These are phyloP conservation scores for Colletotrichum sp. DNA, from an alignment of 2,329 filamentous ascomycete genomes.

Conservation along the genomic window DNA sequence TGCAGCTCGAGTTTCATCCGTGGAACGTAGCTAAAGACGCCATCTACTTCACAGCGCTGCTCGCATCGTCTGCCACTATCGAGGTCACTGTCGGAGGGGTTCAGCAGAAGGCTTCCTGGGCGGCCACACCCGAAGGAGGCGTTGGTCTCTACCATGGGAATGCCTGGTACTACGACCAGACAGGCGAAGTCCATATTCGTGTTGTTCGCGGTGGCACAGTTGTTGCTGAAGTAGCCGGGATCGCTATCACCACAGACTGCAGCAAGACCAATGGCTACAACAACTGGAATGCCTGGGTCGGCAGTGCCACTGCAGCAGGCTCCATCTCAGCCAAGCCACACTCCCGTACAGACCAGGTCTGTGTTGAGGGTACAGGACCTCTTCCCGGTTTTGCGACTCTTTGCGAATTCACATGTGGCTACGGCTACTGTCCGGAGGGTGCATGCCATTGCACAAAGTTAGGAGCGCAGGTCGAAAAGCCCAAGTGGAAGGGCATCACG, in stretches of 20 bases:
- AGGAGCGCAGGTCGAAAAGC: not conserved
- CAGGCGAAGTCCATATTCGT: not conserved
- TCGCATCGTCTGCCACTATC: constrained; percentile 25
- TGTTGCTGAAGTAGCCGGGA: not conserved
- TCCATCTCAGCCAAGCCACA: not conserved
- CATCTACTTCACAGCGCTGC: constrained; percentile 27
- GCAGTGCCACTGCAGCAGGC: not conserved
- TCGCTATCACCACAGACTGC: not conserved
- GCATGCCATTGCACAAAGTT: constrained; percentile 19
- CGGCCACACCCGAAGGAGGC: accelerated
- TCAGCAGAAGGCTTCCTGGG: accelerated
- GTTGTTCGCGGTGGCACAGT: constrained; percentile 27
- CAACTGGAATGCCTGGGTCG: constrained; percentile 20
- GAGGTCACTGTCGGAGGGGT: constrained; percentile 4
- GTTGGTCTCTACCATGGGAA: not conserved
- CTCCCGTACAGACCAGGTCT: constrained; percentile 14
- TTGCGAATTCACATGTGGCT: constrained; percentile 35
- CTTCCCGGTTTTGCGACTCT: constrained; percentile 32
- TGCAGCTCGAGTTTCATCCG: constrained; percentile 24
- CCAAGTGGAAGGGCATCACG: not conserved
- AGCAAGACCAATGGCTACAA: not conserved
- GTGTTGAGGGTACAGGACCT: constrained; percentile 24
- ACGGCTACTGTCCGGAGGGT: constrained; percentile 30
- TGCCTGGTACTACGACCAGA: not conserved
- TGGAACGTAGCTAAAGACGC: constrained; percentile 8